Base-by-base conservation (phyloP, 2,329 filamentous ascomycete genomes). In the Scedosporium dehoogii region DNA sequence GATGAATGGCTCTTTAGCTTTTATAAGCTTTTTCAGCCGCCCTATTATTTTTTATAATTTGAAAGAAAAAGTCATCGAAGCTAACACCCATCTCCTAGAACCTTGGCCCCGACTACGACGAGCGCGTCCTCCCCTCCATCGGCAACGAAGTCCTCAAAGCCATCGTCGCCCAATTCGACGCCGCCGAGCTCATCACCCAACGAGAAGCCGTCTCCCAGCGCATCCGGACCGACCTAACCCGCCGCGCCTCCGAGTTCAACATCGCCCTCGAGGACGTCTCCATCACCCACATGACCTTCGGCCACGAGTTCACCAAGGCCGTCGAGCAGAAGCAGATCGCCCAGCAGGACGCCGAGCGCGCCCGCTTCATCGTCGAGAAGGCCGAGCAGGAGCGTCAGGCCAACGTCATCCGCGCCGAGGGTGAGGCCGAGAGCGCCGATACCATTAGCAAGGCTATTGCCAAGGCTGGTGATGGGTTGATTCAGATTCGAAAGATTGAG, bases 251-350 rank as follows among this genome's bases (percentile, higher is more conserved):
- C 71, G 94, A 99, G 77, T 99, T 99, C 86, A 96, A 99, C 83
- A 99, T 99, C 73, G 91, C 92, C 29, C 90, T 99, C 61, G 94
- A 99, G 79, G 94, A 99, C 73, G 94, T 99, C 64, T 96, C 91
- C 73, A 99, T 99, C 77, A 99, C 94, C 65, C 94, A 99, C 84
- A 99, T 99, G 94, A 99, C 94, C 61, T 99, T 99, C 74, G 94
- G 94, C 69, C 93, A 93, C 77, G 94, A 99, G 78, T 99, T 99
- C 83, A 99, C 94, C 65, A 90, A 91, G 77, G 94, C 94, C 67
- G 94, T 99, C 71, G 94, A 99, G 81, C 94, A 99, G 85, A 99
- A 99, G 87, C 94, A 99, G 83, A 99, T 99, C 75, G 94, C 94
- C 62, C 94, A 99, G 80, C 94, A 99, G 79, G 94, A 99, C 73